These are phyloP conservation scores for Cicer judaicum DNA, from an alignment of 306 rosid genomes.

Conservation along the genomic window DNA sequence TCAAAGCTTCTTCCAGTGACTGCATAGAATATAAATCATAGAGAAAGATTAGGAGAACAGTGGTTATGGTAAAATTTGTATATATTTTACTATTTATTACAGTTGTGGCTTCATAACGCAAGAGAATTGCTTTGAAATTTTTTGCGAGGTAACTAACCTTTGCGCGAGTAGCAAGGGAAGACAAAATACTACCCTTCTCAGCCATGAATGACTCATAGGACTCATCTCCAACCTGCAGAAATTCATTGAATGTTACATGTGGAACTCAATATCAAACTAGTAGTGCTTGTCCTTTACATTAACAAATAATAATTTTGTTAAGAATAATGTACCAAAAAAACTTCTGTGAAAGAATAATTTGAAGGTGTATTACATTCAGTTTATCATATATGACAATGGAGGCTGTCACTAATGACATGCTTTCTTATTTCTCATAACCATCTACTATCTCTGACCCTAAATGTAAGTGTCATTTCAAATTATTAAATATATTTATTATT, in stretches of 20 bases:
- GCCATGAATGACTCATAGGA: conserved; percentile 69
- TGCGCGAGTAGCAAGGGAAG: conserved; percentile 89
- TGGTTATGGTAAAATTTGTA: neutral
- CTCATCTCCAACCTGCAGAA: conserved; percentile 86
- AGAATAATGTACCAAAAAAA: neutral
- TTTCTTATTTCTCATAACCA: no score
- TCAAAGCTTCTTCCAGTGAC: conserved; percentile 77
- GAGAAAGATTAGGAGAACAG: neutral
- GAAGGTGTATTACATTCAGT: no score
- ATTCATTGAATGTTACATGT: conserved; percentile 25
- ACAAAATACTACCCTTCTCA: conserved; percentile 79
- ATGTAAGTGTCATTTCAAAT: no score
- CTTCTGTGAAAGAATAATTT: neutral
- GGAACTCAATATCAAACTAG: conserved; percentile 20
- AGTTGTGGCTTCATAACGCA: neutral
- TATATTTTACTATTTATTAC: neutral
- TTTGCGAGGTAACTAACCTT: conserved; percentile 60
- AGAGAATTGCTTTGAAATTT: neutral
- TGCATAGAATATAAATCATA: conserved; percentile 23
- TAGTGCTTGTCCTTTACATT: neutral
- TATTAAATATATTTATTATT: no score
- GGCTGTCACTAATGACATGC: no score
- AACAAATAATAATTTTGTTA: neutral
- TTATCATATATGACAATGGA: no score
- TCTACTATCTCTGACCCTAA: no score